Percentiles rank a stretch among this genome's conserved stretches.
Evolutionary conservation across 2,329 filamentous ascomycete species (phyloP).

Genomic region (Orbilia blumenaviensis): DNA sequence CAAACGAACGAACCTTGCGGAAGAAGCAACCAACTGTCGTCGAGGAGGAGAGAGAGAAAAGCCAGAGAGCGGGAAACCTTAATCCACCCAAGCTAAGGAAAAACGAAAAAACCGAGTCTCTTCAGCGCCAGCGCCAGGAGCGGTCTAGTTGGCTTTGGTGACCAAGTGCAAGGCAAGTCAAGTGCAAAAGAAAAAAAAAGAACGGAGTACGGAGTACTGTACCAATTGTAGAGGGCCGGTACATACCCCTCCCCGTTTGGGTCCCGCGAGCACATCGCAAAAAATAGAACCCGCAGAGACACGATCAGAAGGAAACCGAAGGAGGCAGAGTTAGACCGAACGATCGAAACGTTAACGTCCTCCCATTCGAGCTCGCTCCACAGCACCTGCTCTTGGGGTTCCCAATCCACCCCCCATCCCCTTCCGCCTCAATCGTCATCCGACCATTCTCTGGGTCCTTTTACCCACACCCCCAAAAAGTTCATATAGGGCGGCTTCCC

Average conservation of each 20-base stretch:
- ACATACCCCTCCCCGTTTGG: conserved; percentile 52
- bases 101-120: neutral
- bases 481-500: conserved; percentile 51
- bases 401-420: conserved; percentile 30
- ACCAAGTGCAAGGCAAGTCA: neutral
- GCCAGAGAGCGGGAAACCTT: conserved; percentile 42
- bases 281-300: conserved; percentile 52
- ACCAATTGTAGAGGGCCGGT: conserved; percentile 3
- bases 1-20: too few relatives aligned
- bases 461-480: conserved; percentile 46
- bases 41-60: conserved; percentile 18
- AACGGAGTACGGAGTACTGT: conserved; percentile 1
- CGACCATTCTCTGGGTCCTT: conserved; percentile 35
- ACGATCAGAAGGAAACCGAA: conserved; percentile 50
- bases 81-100: conserved; percentile 33
- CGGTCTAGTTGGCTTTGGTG: neutral
- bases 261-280: conserved; percentile 47
- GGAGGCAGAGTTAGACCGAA: conserved; percentile 39
- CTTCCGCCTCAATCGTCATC: conserved; percentile 48
- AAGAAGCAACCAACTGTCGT: conserved; percentile 33
- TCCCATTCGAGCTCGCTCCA: conserved; percentile 46
- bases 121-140: neutral
- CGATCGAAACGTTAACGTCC: conserved; percentile 32
- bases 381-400: conserved; percentile 32
- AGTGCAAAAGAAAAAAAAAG: neutral